A percentile compares a stretch with the other conserved stretches of the same genome.
These are phyloP conservation scores for Verticillium dahliae DNA, from an alignment of 2,329 filamentous ascomycete genomes.

Conservation along the genomic window DNA sequence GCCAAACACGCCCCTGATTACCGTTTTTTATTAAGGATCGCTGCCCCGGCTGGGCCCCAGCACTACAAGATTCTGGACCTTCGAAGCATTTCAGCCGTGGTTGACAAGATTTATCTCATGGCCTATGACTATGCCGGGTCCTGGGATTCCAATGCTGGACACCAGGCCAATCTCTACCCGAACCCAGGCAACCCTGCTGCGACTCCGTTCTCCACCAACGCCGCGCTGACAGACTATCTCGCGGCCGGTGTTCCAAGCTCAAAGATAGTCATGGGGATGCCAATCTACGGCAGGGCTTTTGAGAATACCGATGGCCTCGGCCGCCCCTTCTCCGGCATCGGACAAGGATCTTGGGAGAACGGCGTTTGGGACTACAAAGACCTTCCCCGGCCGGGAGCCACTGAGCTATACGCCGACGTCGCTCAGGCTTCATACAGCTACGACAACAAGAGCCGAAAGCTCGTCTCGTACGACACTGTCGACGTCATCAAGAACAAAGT, in stretches of 20 bases:
- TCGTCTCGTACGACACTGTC: constrained; percentile 68
- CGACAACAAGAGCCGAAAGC: constrained; percentile 48
- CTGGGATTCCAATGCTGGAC: constrained; percentile 58
- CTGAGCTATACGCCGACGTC: constrained; percentile 48
- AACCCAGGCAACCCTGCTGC: constrained; percentile 43
- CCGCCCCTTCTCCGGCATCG: constrained; percentile 54
- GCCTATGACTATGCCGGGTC: constrained; percentile 67
- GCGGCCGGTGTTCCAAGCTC: constrained; percentile 50
- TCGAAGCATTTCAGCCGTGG: constrained; percentile 21
- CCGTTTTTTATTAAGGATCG: constrained; percentile 49
- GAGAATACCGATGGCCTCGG: constrained; percentile 56
- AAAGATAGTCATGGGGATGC: constrained; percentile 74
- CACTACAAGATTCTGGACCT: constrained; percentile 44
- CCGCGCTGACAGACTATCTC: constrained; percentile 61
- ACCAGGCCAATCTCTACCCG: constrained; percentile 65
- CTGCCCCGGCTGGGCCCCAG: constrained; percentile 38
- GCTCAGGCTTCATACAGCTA: constrained; percentile 66
- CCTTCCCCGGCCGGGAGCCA: constrained; percentile 56
- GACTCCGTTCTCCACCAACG: constrained; percentile 65
- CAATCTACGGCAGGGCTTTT: constrained; percentile 73
- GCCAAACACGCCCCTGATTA: constrained; percentile 34
- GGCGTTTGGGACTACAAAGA: constrained; percentile 79
- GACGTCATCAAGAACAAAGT: constrained; percentile 56
- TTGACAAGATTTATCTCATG: constrained; percentile 60
- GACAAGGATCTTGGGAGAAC: constrained; percentile 63